Evolutionary conservation across 1,284 basidiomycete species (phyloP).

Genomic region (Phellinidium pouzarii): DNA sequence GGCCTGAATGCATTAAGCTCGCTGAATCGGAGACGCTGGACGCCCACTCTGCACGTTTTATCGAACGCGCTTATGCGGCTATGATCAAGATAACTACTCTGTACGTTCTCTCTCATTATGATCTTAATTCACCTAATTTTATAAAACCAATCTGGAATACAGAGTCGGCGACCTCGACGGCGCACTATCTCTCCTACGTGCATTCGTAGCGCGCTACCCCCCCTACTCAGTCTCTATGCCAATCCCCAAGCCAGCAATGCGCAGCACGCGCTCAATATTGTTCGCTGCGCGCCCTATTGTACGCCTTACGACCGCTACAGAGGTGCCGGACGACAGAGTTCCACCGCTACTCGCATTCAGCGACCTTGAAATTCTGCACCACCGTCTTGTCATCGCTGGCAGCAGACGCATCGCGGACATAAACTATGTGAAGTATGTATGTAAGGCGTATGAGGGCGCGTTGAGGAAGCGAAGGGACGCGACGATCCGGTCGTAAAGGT

Average conservation of each 20-base stretch:
- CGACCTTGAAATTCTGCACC: conserved; percentile 62
- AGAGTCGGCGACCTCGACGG: conserved; percentile 23
- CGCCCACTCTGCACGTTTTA: conserved; percentile 38
- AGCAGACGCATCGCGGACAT: conserved; percentile 35
- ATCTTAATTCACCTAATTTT: background rate
- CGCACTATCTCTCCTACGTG: conserved; percentile 24
- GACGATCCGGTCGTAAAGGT: conserved; percentile 11
- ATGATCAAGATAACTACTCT: conserved; percentile 55
- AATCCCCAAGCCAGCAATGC: conserved; percentile 11
- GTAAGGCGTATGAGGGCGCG: conserved; percentile 59
- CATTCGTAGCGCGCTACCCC: conserved; percentile 24
- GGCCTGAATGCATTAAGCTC: conserved; percentile 46
- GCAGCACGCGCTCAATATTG: conserved; percentile 16
- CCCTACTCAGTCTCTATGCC: conserved; percentile 16
- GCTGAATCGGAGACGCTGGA: conserved; percentile 33
- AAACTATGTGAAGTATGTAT: conserved; percentile 57
- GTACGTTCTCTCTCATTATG: conserved; percentile 35
- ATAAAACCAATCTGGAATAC: background rate
- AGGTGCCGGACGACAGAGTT: conserved; percentile 52
- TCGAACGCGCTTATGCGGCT: conserved; percentile 60
- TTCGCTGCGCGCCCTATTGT: conserved; percentile 20
- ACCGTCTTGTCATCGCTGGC: conserved; percentile 45
- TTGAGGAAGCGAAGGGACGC: conserved; percentile 51
- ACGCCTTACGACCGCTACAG: conserved; percentile 17
- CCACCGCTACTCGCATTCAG: conserved; percentile 60